Evolutionary conservation across 805 yeast genomes (phyloP), one percentile per base, ranked within the genome.

Genomic region (Zygosaccharomyces rouxii): DNA sequence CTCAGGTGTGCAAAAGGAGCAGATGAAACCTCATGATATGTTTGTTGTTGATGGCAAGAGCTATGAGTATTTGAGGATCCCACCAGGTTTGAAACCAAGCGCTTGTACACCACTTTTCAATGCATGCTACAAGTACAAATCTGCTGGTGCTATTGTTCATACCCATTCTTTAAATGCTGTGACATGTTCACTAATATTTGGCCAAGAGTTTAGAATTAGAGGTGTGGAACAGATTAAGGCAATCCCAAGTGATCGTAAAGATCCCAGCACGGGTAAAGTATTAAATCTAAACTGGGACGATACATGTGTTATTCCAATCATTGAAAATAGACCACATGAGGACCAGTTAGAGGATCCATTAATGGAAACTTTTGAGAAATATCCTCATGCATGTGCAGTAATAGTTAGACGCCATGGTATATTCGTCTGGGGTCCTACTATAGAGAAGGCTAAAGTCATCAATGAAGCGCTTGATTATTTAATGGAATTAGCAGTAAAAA

Each of bases 151-250:
- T 2, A 87, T 96, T 64, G 89, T 90, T 50, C 98, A 90, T 66
- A 90, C 97, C 0, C 98, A 90, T 64, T 89, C 97, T 0, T 92
- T 84, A 59, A 79, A 79, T 49, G 96, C 97, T 0, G 96, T 90
- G 1, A 73, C 90, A 80, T 80, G 81, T 23, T 80, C 95, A 0
- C 65, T 87, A 55, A 64, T 90, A 11, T 87, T 76, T 66, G 82
- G 79, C 44, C 73, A 80, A 49, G 90, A 80, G 62, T 89, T 90
- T 66, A 75, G 74, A 42, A 89, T 92, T 52, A 74, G 86, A 43
- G 81, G 86, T 57, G 81, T 90, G 54, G 98, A 90, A 71, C 96
- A 90, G 69, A 87, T 92, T 69, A 90, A 92, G 66, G 98, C 97
- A 0, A 72, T 89, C 38, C 97, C 97, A 2, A 75, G 74, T 56